Base-by-base conservation (phyloP, 148 eudicot species). In the Cornus controversa region DNA sequence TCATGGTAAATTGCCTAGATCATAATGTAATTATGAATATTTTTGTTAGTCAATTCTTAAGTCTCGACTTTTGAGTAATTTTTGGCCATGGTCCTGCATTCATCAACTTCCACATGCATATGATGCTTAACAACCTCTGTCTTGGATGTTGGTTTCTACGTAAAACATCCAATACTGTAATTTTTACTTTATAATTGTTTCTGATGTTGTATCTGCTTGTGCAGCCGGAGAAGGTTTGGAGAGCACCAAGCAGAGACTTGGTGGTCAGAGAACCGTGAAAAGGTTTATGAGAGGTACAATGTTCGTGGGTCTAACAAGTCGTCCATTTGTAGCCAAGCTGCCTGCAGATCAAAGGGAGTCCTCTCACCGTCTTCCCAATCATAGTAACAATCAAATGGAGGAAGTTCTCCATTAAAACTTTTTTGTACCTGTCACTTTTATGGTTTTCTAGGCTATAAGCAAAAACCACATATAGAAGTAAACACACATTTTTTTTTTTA, bases 211-310 rank as follows among this genome's bases (percentile, higher is more conserved):
- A 65, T 37, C 69, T 70, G 70, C 13, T 63, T 54, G 7, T 79
- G 77, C 90, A 94, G 98, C 80, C 95, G 98, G 73, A 88, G 97
- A 82, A 86, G 98, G 81, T 94, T 94, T 53, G 97, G 97, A 18
- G 98, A 94, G 85, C 94, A 91, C 80, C 98, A 94, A 84, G 98
- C 97, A 10, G 97, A 94, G 87, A 91, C 91, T 47, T 94, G 98
- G 98, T 94, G 98, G 98, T 91, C 98, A 8, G 98, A 92, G 82
- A 94, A 94, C 68, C 97, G 98, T 8, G 98, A 92, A 74, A 92
- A 83, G 80, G 97, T 94, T 63, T 92, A 94, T 14, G 97, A 94
- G 75, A 89, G 77, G 76, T 94, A 94, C 83, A 92, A 94, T 79
- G 94, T 94, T 26, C 88, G 95, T n/a, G 95, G 94, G 18, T 86